Evolutionary conservation across 257 asterid genomes (phyloP).

Genomic region (Avicennia marina): DNA sequence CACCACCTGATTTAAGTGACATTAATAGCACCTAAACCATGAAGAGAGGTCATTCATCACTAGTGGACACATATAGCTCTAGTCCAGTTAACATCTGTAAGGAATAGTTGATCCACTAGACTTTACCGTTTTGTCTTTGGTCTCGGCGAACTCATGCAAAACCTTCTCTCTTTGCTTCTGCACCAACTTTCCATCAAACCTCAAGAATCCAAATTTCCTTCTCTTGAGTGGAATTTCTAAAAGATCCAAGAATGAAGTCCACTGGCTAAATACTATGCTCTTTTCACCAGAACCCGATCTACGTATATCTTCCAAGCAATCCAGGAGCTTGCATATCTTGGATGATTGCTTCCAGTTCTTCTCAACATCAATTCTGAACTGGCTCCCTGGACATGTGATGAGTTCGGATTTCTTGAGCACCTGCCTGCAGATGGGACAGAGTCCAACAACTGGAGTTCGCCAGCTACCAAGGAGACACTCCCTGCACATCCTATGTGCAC

Average conservation of each 20-base stretch:
- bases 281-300: conserved; percentile 52
- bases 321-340: conserved; percentile 56
- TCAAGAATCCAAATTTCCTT: conserved; percentile 45
- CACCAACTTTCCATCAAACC: conserved; percentile 70
- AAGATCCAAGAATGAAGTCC: conserved; percentile 82
- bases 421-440: conserved; percentile 76
- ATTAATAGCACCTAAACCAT: conserved; percentile 53
- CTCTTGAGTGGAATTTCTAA: conserved; percentile 57
- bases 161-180: conserved; percentile 66
- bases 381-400: conserved; percentile 58
- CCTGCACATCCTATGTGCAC: conserved; percentile 86
- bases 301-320: conserved; percentile 40
- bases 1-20: conserved; percentile 88
- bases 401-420: conserved; percentile 48
- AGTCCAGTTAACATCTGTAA: neutral
- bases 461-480: conserved; percentile 79
- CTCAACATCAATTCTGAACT: conserved; percentile 56
- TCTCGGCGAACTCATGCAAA: conserved; percentile 72
- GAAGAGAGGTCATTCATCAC: neutral
- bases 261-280: conserved; percentile 80
- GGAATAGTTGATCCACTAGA: neutral
- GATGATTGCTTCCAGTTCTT: conserved; percentile 80
- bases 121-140: conserved; percentile 48
- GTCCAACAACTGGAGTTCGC: conserved; percentile 50
- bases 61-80: too few species aligned